Conservation (phyloP, 495 filamentous ascomycete genomes). For the Astrothelium subdiscretum region DNA sequence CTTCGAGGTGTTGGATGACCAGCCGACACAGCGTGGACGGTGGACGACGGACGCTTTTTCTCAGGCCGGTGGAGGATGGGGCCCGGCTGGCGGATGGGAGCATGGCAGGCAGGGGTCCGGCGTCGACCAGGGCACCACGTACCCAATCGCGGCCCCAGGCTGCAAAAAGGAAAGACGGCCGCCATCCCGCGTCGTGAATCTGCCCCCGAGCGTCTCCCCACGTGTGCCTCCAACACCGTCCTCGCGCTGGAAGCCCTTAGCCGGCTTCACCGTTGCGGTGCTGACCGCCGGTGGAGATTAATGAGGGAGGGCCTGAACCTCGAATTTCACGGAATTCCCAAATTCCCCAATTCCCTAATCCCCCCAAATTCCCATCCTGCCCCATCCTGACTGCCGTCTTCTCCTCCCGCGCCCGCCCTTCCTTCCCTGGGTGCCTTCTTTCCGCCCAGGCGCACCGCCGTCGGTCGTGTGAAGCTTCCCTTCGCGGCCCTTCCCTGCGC, state of each 20-base stretch:
- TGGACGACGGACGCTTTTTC: not conserved
- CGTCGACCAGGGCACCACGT: not conserved
- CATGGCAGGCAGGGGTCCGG: not conserved
- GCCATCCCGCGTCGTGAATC: slow-evolving; percentile 1
- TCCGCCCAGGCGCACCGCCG: not conserved
- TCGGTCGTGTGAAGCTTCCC: not conserved
- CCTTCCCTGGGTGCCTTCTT: not conserved
- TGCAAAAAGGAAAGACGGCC: not conserved
- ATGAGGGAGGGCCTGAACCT: too few species aligned
- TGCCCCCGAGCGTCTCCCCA: not conserved
- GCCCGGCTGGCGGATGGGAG: not conserved
- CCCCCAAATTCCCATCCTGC: too few species aligned
- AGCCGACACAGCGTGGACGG: too few species aligned
- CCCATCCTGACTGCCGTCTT: not conserved
- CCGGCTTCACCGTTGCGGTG: not conserved
- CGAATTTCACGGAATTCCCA: too few species aligned
- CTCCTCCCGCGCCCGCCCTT: not conserved
- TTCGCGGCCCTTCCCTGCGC: too few species aligned
- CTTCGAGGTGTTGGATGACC: not conserved
- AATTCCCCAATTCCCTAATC: too few species aligned
- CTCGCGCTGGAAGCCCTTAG: not conserved
- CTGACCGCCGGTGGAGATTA: too few species aligned
- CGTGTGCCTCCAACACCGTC: not conserved
- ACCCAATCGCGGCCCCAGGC: not conserved
- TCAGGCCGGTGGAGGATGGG: not conserved